phyloP scores from a whole-genome alignment of 2,329 filamentous ascomycete genomes.

The Fonsecaea nubica region DNA sequence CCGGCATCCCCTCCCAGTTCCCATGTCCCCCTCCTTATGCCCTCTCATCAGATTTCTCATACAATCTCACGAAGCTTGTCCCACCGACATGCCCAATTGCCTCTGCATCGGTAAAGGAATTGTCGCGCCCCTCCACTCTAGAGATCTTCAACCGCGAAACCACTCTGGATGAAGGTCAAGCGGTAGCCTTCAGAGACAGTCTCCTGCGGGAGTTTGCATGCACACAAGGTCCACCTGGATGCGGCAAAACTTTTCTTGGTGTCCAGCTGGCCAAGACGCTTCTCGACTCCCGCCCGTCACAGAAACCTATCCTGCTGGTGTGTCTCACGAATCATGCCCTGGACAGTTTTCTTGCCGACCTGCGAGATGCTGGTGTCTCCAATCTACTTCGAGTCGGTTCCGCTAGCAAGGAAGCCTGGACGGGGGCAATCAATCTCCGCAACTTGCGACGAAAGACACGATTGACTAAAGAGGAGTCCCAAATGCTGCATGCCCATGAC shows the following conservation, averaged over 20 bases:
- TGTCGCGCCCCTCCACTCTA: constrained; percentile 19
- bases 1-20: neutral
- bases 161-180: constrained; percentile 47
- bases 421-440: constrained; percentile 33
- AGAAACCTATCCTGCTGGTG: constrained; percentile 44
- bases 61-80: constrained; percentile 37
- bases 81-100: constrained; percentile 16
- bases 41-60: constrained; percentile 31
- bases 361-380: constrained; percentile 40
- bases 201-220: constrained; percentile 63
- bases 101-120: constrained; percentile 23
- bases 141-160: constrained; percentile 31
- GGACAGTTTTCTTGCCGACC: constrained; percentile 42
- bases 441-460: constrained; percentile 25
- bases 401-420: constrained; percentile 42
- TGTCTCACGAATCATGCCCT: constrained; percentile 46
- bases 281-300: constrained; percentile 37
- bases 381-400: constrained; percentile 43
- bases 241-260: constrained; percentile 70
- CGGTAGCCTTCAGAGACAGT: constrained; percentile 59
- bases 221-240: constrained; percentile 74
- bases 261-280: constrained; percentile 53
- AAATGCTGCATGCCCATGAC: neutral
- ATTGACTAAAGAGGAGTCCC: constrained; percentile 21
- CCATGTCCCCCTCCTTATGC: constrained; percentile 40